phyloP scores from a whole-genome alignment of 768 basidiomycete species.

The Tephrocybe sp. region DNA sequence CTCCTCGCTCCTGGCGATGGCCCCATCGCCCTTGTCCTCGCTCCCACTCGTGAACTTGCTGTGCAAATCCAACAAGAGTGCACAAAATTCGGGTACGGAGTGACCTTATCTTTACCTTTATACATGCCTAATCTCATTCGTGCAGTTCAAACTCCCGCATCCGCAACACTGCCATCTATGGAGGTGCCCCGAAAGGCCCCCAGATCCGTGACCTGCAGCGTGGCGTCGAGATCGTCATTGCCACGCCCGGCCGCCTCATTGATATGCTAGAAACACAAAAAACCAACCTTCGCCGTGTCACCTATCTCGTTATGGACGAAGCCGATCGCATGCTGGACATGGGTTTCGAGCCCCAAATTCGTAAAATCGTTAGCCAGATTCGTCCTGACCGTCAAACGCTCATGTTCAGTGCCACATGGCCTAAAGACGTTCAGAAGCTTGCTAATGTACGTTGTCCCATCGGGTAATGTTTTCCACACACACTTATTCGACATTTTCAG shows the following conservation, averaged over 20 bases:
- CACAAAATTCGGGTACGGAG: constrained; percentile 87
- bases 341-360: constrained; percentile 99
- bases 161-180: constrained; percentile 98
- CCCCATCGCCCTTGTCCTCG: constrained; percentile 94
- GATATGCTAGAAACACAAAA: constrained; percentile 98
- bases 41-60: constrained; percentile 96
- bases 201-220: constrained; percentile 98
- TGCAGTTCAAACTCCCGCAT: constrained; percentile 85
- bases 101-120: background rate
- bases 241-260: constrained; percentile 99
- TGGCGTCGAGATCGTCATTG: constrained; percentile 96
- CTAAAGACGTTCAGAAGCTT: constrained; percentile 97
- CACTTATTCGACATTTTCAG: constrained; percentile 31
- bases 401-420: constrained; percentile 99
- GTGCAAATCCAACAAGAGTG: constrained; percentile 99
- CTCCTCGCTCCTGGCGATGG: constrained; percentile 92
- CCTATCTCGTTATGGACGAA: constrained; percentile 98
- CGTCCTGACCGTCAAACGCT: constrained; percentile 97
- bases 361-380: constrained; percentile 96
- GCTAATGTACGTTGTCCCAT: constrained; percentile 59
- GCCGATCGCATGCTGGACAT: constrained; percentile 99
- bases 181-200: constrained; percentile 97
- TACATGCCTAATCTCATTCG: background rate
- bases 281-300: constrained; percentile 93
- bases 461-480: background rate